Conservation (phyloP, 352 stramenopile species). For the Blastocystis sp. region DNA sequence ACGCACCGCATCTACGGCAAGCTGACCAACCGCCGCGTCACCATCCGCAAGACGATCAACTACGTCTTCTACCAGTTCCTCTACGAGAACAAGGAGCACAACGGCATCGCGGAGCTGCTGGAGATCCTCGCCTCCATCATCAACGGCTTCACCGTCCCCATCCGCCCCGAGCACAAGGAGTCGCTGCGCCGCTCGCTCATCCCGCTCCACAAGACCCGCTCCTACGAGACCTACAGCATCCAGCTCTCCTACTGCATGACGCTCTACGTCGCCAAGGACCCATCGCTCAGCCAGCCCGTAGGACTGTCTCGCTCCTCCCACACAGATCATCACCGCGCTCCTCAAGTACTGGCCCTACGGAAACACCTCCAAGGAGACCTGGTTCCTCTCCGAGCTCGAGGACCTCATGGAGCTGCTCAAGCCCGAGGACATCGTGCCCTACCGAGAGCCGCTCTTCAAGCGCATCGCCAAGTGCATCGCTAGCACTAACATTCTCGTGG, state of each 20-base stretch:
- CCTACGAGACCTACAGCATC: slow-evolving; percentile 89
- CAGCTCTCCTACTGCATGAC: slow-evolving; percentile 98
- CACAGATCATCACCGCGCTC: slow-evolving; percentile 58
- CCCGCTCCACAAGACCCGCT: slow-evolving; percentile 92
- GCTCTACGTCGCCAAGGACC: slow-evolving; percentile 97
- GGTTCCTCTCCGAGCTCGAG: slow-evolving; percentile 95
- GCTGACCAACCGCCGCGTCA: slow-evolving; percentile 92
- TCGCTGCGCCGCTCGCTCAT: slow-evolving; percentile 86
- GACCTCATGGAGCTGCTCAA: slow-evolving; percentile 90
- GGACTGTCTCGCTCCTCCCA: slow-evolving; percentile 85
- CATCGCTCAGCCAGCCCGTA: slow-evolving; percentile 81
- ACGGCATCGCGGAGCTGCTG: slow-evolving; percentile 87
- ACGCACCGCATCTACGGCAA: slow-evolving; percentile 97
- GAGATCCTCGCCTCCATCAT: slow-evolving; percentile 97
- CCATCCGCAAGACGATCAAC: slow-evolving; percentile 90
- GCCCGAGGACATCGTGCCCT: slow-evolving; percentile 66
- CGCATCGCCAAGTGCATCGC: slow-evolving; percentile 60
- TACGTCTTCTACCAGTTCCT: slow-evolving; percentile 96
- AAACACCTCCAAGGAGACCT: slow-evolving; percentile 65
- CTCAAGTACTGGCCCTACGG: slow-evolving; percentile 61
- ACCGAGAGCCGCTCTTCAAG: slow-evolving; percentile 57
- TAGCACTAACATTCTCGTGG: slow-evolving; percentile 60
- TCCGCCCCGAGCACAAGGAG: slow-evolving; percentile 91
- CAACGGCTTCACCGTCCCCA: slow-evolving; percentile 96
- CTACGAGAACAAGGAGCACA: slow-evolving; percentile 87